Base-by-base conservation (phyloP, 805 yeast species). In the Saccharomycopsis sp. region DNA sequence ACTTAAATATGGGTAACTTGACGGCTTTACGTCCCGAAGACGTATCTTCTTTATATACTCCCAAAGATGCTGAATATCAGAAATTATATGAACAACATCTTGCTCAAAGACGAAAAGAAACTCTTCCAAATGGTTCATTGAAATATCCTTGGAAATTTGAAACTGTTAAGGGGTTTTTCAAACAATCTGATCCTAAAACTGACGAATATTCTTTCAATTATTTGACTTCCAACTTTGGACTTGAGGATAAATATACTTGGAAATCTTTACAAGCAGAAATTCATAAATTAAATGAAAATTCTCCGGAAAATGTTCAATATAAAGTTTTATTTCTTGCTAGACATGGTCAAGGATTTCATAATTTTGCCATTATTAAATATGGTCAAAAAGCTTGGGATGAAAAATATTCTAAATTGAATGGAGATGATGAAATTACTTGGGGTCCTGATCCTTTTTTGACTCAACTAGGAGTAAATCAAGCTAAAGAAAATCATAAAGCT, bases 261-360 rank as follows among this genome's bases (percentile, higher is more conserved):
- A 40, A 52, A 4, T 55, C 59, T 12, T 52, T 63, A 3, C 18
- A 35, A 5, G 40, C 41, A 2, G 48, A 58, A n/a, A 51, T 72
- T 14, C 44, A 54, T 4, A 47, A 52, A n/a, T 56, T 72, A 49
- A 70, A 69, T 44, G 49, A 43, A 2, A 31, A 43, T 5, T 50
- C 61, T 26, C 50, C 48, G 3, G 32, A 32, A 1, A 52, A 60
- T 40, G 61, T 50, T n/a, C 40, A 45, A 5, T 72, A 69, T 54
- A 76, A 74, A 49, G 50, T 76, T 35, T 43, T 76, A 3, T 66
- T 72, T 36, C 62, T 72, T 40, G 78, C 79, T 9, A 64, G 86
- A 52, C 86, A 79, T 50, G 86, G 85, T 4, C 82, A 78, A 54
- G 86, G 85, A 0, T 70, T 58, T 52, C 87, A 79, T 47, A 79